These are phyloP conservation scores for Sicyos edulis DNA, from an alignment of 306 rosid genomes.

Conservation along the genomic window DNA sequence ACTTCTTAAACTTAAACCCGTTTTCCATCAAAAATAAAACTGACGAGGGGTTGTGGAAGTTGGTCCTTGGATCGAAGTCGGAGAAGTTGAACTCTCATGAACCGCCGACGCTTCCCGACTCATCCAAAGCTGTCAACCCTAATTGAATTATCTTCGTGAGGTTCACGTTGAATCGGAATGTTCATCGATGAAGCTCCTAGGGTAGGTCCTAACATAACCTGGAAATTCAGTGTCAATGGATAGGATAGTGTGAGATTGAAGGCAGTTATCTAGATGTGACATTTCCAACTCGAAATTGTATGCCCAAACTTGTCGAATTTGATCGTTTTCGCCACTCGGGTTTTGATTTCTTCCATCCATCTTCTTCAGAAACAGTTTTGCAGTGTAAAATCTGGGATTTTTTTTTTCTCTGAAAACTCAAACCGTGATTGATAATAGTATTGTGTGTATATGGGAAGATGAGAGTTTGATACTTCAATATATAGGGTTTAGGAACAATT, in stretches of 20 bases:
- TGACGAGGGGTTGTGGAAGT: neutral
- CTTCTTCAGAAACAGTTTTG: too few relatives aligned
- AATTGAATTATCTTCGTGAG: neutral
- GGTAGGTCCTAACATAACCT: neutral
- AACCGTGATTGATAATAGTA: too few relatives aligned
- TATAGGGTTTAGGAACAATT: too few relatives aligned
- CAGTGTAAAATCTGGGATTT: too few relatives aligned
- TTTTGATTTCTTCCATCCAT: too few relatives aligned
- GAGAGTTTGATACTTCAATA: too few relatives aligned
- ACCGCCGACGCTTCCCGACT: neutral
- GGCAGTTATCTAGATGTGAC: neutral
- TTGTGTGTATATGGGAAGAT: too few relatives aligned
- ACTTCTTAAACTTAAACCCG: neutral
- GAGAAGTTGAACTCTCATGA: constrained; percentile 19
- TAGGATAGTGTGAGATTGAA: neutral
- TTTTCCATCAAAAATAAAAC: neutral
- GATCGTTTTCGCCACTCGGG: too few relatives aligned
- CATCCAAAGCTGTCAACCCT: neutral
- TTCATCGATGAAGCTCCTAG: neutral
- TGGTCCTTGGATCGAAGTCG: neutral
- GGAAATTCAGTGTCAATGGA: constrained; percentile 9
- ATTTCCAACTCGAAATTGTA: too few relatives aligned
- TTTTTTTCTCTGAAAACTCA: too few relatives aligned
- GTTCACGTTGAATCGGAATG: neutral
- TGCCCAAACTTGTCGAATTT: too few relatives aligned